Percentiles rank a stretch among this genome's conserved stretches.
phyloP scores from a whole-genome alignment of 2,329 filamentous ascomycete genomes.

The Diplodia sapinea region DNA sequence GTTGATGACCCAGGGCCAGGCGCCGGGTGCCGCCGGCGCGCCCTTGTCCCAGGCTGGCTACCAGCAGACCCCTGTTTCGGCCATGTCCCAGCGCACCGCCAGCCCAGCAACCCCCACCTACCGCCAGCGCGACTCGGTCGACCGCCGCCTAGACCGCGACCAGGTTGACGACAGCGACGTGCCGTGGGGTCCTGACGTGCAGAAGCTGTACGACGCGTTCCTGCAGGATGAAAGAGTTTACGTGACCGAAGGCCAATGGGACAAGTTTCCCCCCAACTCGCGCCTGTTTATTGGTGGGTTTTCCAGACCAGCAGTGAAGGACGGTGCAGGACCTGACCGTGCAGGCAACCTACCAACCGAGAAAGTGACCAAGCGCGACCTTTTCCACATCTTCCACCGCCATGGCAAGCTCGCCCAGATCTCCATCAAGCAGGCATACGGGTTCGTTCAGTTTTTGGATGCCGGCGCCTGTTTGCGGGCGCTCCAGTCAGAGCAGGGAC shows the following conservation, averaged over 20 bases:
- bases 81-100: slow-evolving; percentile 38
- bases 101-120: slow-evolving; percentile 41
- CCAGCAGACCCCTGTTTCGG: slow-evolving; percentile 32
- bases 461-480: slow-evolving; percentile 75
- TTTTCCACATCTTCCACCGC: slow-evolving; percentile 87
- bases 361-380: slow-evolving; percentile 88
- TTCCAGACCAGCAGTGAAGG: slow-evolving; percentile 20
- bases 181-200: slow-evolving; percentile 63
- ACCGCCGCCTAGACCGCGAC: slow-evolving; percentile 37
- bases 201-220: slow-evolving; percentile 74
- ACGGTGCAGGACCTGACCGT: slow-evolving; percentile 22
- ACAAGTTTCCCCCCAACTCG: slow-evolving; percentile 77
- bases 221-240: slow-evolving; percentile 74
- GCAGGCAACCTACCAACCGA: slow-evolving; percentile 90
- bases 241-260: slow-evolving; percentile 80
- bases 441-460: slow-evolving; percentile 92
- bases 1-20: slow-evolving; percentile 35
- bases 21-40: slow-evolving; percentile 31
- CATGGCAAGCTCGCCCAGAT: slow-evolving; percentile 92
- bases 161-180: slow-evolving; percentile 53
- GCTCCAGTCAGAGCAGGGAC: slow-evolving; percentile 78
- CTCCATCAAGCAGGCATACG: slow-evolving; percentile 94
- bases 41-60: slow-evolving; percentile 29
- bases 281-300: slow-evolving; percentile 78
- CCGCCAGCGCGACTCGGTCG: slow-evolving; percentile 40